Conservation (phyloP, 2,329 filamentous ascomycete species). For the Verticillium nonalfalfae region DNA sequence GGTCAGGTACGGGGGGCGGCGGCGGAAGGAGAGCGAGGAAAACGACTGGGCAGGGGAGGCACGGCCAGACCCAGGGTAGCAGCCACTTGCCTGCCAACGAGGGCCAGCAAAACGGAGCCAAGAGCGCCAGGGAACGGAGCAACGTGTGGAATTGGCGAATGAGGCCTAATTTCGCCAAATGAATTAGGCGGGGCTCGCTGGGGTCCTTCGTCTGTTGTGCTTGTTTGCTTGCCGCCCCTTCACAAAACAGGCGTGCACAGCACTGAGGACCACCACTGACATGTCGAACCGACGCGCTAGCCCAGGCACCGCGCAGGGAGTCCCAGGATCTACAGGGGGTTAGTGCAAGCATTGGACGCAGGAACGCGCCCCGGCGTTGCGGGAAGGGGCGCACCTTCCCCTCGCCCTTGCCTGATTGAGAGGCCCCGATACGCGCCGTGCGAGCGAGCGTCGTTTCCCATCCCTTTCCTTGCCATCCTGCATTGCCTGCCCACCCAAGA, state of each 20-base stretch:
- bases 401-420: background rate
- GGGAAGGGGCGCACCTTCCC: background rate
- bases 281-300: slow-evolving; percentile 1
- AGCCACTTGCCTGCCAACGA: background rate
- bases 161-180: slow-evolving; percentile 14
- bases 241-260: background rate
- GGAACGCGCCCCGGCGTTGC: slow-evolving; percentile 10
- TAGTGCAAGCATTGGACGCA: slow-evolving; percentile 6
- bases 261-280: background rate
- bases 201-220: background rate
- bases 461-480: background rate
- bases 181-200: slow-evolving; percentile 2
- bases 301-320: slow-evolving; percentile 4
- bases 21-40: slow-evolving; percentile 5
- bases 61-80: slow-evolving; percentile 1
- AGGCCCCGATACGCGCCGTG: background rate
- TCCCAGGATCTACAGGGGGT: background rate
- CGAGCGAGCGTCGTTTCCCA: background rate
- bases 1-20: slow-evolving; percentile 6
- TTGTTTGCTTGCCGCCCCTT: background rate
- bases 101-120: slow-evolving; percentile 9
- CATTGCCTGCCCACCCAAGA: background rate
- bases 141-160: slow-evolving; percentile 10
- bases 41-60: slow-evolving; percentile 15
- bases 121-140: slow-evolving; percentile 5